Evolutionary conservation across 352 stramenopile genomes (phyloP).

Genomic region (Globisporangium yorkense): DNA sequence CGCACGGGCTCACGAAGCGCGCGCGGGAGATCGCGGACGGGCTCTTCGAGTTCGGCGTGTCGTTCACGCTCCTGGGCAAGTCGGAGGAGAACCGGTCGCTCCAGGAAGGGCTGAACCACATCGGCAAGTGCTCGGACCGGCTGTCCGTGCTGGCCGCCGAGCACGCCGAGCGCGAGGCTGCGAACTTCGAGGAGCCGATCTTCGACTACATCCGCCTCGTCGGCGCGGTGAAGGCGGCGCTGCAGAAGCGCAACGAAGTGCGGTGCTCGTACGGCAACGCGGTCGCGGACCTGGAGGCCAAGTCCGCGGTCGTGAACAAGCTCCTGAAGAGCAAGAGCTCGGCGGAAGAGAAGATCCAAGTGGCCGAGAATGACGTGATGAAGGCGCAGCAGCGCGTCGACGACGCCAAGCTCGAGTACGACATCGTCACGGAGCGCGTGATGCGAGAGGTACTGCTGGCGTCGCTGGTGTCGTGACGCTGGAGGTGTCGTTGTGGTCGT

Average conservation of each 20-base stretch:
- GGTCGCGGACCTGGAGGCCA: constrained; percentile 85
- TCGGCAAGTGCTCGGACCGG: constrained; percentile 91
- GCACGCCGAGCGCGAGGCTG: constrained; percentile 90
- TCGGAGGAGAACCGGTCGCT: constrained; percentile 90
- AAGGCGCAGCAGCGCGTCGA: constrained; percentile 84
- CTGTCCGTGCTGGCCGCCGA: constrained; percentile 89
- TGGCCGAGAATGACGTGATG: constrained; percentile 72
- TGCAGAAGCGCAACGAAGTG: constrained; percentile 92
- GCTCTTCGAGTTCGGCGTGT: constrained; percentile 95
- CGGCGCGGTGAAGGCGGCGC: constrained; percentile 91
- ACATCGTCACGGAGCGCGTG: constrained; percentile 91
- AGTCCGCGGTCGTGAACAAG: constrained; percentile 56
- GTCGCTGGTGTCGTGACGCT: not conserved
- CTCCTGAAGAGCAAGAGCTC: constrained; percentile 52
- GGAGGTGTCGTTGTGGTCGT: not conserved
- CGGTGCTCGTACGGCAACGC: constrained; percentile 81
- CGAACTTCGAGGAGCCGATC: constrained; percentile 94
- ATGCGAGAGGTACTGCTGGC: constrained; percentile 69
- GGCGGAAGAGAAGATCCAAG: constrained; percentile 87
- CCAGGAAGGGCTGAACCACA: constrained; percentile 88
- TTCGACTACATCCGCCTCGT: constrained; percentile 96
- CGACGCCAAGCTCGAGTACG: constrained; percentile 90
- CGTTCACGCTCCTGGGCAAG: constrained; percentile 94
- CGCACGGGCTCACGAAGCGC: constrained; percentile 90
- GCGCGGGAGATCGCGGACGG: constrained; percentile 94